Evolutionary conservation across 2,329 filamentous ascomycete genomes (phyloP).

Genomic region (Ophiostoma ulmi): DNA sequence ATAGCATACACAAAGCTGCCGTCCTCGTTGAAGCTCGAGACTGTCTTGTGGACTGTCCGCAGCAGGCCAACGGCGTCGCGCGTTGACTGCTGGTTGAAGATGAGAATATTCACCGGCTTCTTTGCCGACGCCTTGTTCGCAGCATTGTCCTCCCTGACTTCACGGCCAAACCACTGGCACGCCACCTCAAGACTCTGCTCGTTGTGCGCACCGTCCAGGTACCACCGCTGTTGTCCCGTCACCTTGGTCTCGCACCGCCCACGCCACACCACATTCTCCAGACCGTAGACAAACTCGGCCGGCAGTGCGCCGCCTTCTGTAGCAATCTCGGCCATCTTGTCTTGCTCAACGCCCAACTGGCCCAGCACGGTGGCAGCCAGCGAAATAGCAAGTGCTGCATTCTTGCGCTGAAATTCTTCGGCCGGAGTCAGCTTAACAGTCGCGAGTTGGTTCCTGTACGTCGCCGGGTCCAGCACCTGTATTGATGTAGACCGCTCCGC

Average conservation of each 20-base stretch:
- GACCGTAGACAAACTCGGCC: slow-evolving; percentile 55
- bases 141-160: slow-evolving; percentile 26
- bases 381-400: slow-evolving; percentile 34
- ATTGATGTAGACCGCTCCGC: slow-evolving; percentile 40
- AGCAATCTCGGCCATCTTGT: slow-evolving; percentile 18
- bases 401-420: slow-evolving; percentile 28
- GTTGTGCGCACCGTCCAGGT: slow-evolving; percentile 84
- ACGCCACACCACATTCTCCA: slow-evolving; percentile 62
- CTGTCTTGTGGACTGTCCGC: slow-evolving; percentile 44
- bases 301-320: slow-evolving; percentile 38
- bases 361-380: slow-evolving; percentile 40
- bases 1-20: slow-evolving; percentile 63
- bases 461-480: slow-evolving; percentile 26
- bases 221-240: slow-evolving; percentile 59
- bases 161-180: slow-evolving; percentile 66
- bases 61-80: slow-evolving; percentile 63
- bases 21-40: slow-evolving; percentile 30
- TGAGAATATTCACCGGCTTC: slow-evolving; percentile 45
- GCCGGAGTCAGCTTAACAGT: slow-evolving; percentile 24
- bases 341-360: slow-evolving; percentile 43
- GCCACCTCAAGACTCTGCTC: slow-evolving; percentile 73
- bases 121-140: not conserved
- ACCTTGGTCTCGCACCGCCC: slow-evolving; percentile 68
- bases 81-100: slow-evolving; percentile 92
- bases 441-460: slow-evolving; percentile 20